Evolutionary conservation across 495 filamentous ascomycete species (phyloP).

Genomic region (Penicillium riverlandense): DNA sequence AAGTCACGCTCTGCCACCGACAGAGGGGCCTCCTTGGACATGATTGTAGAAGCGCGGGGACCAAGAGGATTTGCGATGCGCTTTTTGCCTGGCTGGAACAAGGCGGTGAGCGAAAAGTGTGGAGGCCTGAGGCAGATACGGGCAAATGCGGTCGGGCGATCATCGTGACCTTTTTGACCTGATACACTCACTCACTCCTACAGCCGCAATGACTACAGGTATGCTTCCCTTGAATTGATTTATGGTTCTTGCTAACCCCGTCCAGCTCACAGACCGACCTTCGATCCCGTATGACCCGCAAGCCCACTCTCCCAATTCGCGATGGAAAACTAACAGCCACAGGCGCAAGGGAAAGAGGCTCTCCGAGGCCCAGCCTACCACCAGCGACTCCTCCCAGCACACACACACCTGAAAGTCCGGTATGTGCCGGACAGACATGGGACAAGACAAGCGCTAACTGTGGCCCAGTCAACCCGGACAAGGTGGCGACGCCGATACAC

Average conservation of each 20-base stretch:
- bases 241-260: conserved; percentile 15
- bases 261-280: conserved; percentile 75
- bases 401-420: conserved; percentile 86
- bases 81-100: conserved; percentile 9
- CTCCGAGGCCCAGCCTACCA: conserved; percentile 92
- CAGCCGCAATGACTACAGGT: conserved; percentile 60
- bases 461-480: conserved; percentile 67
- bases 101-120: conserved; percentile 6
- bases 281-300: conserved; percentile 65
- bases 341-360: conserved; percentile 93
- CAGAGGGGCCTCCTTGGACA: conserved; percentile 85
- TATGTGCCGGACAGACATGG: conserved; percentile 18
- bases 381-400: conserved; percentile 87
- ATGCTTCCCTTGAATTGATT: conserved; percentile 1
- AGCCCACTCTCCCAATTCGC: conserved; percentile 7
- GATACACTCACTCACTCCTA: neutral
- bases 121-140: neutral
- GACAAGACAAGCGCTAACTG: conserved; percentile 9
- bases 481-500: conserved; percentile 70
- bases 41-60: conserved; percentile 32
- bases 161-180: no score
- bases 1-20: conserved; percentile 75
- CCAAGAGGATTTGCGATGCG: conserved; percentile 17
- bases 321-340: conserved; percentile 8
- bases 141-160: neutral